Base-by-base conservation (phyloP, 495 filamentous ascomycete genomes). In the Aspergillus biplanus region DNA sequence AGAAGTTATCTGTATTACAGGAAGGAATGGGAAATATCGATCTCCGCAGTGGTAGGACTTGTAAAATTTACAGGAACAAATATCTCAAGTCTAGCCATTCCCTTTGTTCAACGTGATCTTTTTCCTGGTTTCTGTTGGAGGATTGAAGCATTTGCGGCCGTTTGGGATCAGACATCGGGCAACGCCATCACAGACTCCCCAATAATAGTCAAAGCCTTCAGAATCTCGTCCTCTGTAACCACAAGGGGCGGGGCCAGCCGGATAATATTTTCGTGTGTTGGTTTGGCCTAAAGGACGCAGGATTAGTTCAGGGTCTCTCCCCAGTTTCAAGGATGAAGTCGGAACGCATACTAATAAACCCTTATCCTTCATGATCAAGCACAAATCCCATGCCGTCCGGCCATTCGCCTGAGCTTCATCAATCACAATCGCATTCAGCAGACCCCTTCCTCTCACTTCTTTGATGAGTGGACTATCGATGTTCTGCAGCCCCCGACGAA, bases 251-350 rank as follows among this genome's bases (percentile, higher is more conserved):
- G 84, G 3, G 84, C 83, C 39, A 86, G 75, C 59, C 84, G 83
- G 59, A 86, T 98, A 77, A 98, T 98, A 73, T 98, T 97, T 68
- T 96, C 87, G 77, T 99, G 95, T 34, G 96, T 99, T 8, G 96
- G 96, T 85, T 99, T 99, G 61, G 95, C 95, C 85, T 27, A 27
- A 27, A 27, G 21, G 21, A 27, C 2, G 21, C 21, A 27, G 21
- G 21, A 2, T 27, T 27, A 27, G 21, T 27, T 27, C 21, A 27
- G 21, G 21, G 21, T 27, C 21, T 27, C 21, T 27, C 21, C 21
- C 21, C 21, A 27, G 21, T 27, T 27, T 27, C 21, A 27, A 27
- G 21, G 21, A 27, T 27, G 21, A 27, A 27, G 21, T 27, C 21
- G 21, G 21, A 27, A 27, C 21, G 21, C 21, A 27, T 27, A 27